These are phyloP conservation scores for Cutaneotrichosporon mucoides DNA, from an alignment of 1,284 basidiomycete genomes.

Conservation along the genomic window DNA sequence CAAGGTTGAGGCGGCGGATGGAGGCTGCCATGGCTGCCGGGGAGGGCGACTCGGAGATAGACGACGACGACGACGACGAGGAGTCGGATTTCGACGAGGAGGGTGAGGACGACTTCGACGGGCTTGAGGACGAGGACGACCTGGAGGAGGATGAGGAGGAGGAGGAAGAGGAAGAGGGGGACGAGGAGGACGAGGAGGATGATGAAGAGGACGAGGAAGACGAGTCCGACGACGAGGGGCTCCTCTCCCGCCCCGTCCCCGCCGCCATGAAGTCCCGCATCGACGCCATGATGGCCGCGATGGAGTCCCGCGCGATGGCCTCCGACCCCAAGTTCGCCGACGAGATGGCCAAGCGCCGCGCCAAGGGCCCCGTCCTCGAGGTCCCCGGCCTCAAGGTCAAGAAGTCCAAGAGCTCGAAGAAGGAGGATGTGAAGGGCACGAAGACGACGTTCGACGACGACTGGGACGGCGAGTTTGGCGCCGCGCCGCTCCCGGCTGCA, in stretches of 20 bases:
- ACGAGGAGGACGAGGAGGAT: conserved; percentile 19
- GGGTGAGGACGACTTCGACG: conserved; percentile 24
- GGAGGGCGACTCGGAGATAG: background rate
- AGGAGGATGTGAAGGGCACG: background rate
- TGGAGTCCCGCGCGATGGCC: conserved; percentile 34
- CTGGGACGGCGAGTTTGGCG: background rate
- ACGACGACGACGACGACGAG: conserved; percentile 26
- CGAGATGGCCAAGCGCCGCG: background rate
- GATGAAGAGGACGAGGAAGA: conserved; percentile 23
- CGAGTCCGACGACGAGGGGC: conserved; percentile 34
- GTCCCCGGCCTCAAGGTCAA: conserved; percentile 2
- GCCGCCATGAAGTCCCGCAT: conserved; percentile 23
- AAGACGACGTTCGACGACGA: conserved; percentile 8
- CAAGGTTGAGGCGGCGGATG: conserved; percentile 23
- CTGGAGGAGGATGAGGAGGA: conserved; percentile 25
- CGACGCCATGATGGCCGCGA: conserved; percentile 35
- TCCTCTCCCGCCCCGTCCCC: conserved; percentile 16
- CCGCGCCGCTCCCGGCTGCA: conserved; percentile 13
- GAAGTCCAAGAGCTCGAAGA: background rate
- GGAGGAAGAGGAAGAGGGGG: conserved; percentile 23
- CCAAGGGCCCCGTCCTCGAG: conserved; percentile 11
- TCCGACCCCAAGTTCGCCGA: conserved; percentile 11
- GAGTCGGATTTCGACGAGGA: conserved; percentile 27
- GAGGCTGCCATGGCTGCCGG: conserved; percentile 20
- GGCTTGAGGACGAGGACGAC: conserved; percentile 25